phyloP scores from a whole-genome alignment of 108 stramenopile species.

The Nitzschia inconspicua region DNA sequence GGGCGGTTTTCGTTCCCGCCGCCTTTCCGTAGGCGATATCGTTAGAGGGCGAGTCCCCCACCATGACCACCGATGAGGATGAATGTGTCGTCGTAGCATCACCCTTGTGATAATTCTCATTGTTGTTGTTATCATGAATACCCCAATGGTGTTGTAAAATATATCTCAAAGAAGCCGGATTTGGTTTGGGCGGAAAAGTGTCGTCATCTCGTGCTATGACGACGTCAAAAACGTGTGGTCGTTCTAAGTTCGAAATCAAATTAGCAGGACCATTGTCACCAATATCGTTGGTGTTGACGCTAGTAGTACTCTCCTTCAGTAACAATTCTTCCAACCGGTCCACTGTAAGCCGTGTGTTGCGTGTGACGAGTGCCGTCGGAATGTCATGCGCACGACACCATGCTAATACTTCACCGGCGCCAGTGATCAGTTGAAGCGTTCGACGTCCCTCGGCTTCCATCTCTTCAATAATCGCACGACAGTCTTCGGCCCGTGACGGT shows the following conservation, averaged over 20 bases:
- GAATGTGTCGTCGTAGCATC: no score
- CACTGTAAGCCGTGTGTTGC: slow-evolving; percentile 31
- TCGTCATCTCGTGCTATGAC: slow-evolving; percentile 32
- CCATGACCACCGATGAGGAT: slow-evolving; percentile 32
- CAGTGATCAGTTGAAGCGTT: slow-evolving; percentile 38
- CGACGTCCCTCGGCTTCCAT: slow-evolving; percentile 45
- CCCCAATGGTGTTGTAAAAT: slow-evolving; percentile 28
- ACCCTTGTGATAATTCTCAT: no score
- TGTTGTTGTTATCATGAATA: slow-evolving; percentile 8
- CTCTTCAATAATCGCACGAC: slow-evolving; percentile 33
- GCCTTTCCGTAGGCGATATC: slow-evolving; percentile 43
- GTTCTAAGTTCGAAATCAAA: not conserved
- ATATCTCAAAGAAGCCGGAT: slow-evolving; percentile 26
- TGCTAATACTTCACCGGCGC: slow-evolving; percentile 23
- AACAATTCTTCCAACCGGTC: slow-evolving; percentile 12
- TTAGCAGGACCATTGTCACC: no score
- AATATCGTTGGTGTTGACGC: not conserved
- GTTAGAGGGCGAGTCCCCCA: slow-evolving; percentile 37
- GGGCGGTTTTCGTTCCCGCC: slow-evolving; percentile 35
- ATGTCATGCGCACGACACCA: slow-evolving; percentile 34
- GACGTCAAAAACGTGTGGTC: slow-evolving; percentile 10
- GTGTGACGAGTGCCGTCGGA: slow-evolving; percentile 44
- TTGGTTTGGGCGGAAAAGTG: slow-evolving; percentile 36
- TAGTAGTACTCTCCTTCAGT: not conserved
- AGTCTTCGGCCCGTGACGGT: slow-evolving; percentile 1